phyloP scores from a whole-genome alignment of 148 eudicot genomes.

The Cornus florida region DNA sequence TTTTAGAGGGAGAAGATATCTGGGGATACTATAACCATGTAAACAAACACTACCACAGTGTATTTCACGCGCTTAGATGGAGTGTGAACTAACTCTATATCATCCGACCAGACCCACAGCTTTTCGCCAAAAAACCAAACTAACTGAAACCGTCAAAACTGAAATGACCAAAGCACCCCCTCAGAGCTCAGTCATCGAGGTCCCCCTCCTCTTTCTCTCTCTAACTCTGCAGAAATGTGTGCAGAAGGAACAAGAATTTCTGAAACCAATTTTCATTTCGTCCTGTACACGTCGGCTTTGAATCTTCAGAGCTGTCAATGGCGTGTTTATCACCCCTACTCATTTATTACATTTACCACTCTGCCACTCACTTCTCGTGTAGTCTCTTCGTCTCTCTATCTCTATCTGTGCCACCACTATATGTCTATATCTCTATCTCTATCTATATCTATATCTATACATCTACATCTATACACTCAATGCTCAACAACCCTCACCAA shows the following conservation, averaged over 20 bases:
- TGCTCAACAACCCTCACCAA: conserved; percentile 22
- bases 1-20: too few relatives aligned
- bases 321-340: conserved; percentile 13
- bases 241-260: neutral
- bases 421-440: neutral
- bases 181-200: neutral
- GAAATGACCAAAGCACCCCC: neutral
- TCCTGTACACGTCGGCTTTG: neutral
- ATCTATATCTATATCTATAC: neutral
- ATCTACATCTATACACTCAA: neutral
- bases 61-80: too few relatives aligned
- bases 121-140: neutral
- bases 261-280: neutral
- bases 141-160: neutral
- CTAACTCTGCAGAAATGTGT: neutral
- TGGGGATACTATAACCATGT: too few relatives aligned
- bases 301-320: conserved; percentile 1
- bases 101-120: neutral
- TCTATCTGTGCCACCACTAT: conserved; percentile 13
- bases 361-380: conserved; percentile 20
- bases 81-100: too few relatives aligned
- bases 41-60: too few relatives aligned
- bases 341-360: conserved; percentile 33
- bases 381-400: neutral
- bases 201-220: neutral